Evolutionary conservation across 2,329 filamentous ascomycete genomes (phyloP).

Genomic region (Penicillium sp.): DNA sequence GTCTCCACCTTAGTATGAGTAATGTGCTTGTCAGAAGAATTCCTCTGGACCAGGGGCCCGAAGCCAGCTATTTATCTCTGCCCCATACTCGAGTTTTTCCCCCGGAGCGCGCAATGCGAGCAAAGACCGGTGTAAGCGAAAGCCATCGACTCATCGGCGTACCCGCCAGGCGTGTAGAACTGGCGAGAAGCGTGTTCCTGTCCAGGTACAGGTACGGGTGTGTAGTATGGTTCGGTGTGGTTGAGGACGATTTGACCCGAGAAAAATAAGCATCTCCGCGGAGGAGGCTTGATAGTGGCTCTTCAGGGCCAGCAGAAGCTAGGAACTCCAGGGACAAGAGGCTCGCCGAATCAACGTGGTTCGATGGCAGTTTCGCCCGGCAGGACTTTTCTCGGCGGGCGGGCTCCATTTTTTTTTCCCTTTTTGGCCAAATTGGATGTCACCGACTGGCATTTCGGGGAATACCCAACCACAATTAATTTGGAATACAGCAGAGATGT

Average conservation of each 20-base stretch:
- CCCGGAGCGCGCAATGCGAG: not conserved
- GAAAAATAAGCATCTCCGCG: conserved; percentile 21
- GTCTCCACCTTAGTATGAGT: not conserved
- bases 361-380: conserved; percentile 3
- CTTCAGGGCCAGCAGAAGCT: too few species aligned
- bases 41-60: not conserved
- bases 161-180: conserved; percentile 3
- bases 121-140: not conserved
- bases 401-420: not conserved
- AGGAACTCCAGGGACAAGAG: not conserved
- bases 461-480: not conserved
- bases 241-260: conserved; percentile 1
- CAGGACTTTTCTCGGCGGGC: conserved; percentile 13
- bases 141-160: not conserved
- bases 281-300: conserved; percentile 2
- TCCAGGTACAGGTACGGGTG: conserved; percentile 4
- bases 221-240: conserved; percentile 3
- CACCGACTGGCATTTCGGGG: not conserved
- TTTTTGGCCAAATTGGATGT: not conserved
- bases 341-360: not conserved
- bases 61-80: conserved; percentile 13
- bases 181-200: conserved; percentile 5
- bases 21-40: not conserved
- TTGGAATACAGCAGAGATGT: too few species aligned
- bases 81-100: not conserved